A percentile compares a stretch with the other conserved stretches of the same genome.
These are phyloP conservation scores for Ophidiomyces ophidiicola DNA, from an alignment of 2,329 filamentous ascomycete species.

Conservation along the genomic window DNA sequence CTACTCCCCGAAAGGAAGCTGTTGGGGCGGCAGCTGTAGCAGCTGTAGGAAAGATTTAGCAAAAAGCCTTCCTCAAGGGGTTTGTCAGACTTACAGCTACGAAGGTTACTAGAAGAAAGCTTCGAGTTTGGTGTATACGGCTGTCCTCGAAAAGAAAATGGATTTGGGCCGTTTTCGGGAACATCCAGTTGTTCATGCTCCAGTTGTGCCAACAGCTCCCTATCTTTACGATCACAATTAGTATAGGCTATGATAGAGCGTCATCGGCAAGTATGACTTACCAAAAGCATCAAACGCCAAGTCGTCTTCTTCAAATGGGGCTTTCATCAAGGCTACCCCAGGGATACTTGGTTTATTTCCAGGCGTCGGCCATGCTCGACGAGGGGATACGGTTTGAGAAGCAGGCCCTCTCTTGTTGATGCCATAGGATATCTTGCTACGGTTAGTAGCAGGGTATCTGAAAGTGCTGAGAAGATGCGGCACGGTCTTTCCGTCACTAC, in stretches of 20 bases:
- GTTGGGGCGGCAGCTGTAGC: constrained; percentile 15
- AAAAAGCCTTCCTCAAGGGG: neutral
- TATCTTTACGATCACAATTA: constrained; percentile 20
- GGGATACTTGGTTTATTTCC: neutral
- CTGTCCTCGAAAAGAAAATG: neutral
- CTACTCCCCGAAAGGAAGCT: constrained; percentile 18
- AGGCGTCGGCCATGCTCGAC: neutral
- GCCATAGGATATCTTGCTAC: constrained; percentile 3
- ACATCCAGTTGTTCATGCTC: constrained; percentile 8
- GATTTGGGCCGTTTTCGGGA: neutral
- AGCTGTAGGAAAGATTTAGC: constrained; percentile 10
- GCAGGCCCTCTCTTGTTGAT: neutral
- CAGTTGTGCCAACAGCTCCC: constrained; percentile 28
- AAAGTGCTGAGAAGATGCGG: neutral
- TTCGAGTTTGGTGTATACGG: constrained; percentile 4
- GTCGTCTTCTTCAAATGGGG: constrained; percentile 18
- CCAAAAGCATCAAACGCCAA: constrained; percentile 40
- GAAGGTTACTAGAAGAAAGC: constrained; percentile 24
- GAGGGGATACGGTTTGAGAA: constrained; percentile 1
- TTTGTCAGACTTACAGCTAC: constrained; percentile 18
- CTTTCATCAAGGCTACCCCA: neutral
- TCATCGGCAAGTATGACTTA: constrained; percentile 20
- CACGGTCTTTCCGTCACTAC: neutral
- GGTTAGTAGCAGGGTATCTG: constrained; percentile 6
- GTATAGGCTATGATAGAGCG: too few relatives aligned